These are phyloP conservation scores for Penicillium bialowiezense DNA, from an alignment of 495 filamentous ascomycete species.

Conservation along the genomic window DNA sequence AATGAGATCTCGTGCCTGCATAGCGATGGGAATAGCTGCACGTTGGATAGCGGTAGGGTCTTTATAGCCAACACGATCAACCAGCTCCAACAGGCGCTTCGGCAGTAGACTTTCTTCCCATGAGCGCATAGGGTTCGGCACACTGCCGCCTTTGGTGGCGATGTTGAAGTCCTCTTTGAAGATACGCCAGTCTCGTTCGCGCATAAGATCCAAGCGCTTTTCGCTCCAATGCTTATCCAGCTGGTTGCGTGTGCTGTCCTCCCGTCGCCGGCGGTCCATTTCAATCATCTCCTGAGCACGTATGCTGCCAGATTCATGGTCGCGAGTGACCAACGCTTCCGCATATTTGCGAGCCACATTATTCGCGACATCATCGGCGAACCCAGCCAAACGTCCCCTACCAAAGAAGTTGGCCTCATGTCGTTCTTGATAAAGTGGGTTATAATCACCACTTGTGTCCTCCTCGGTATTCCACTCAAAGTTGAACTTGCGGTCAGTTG, in stretches of 20 bases:
- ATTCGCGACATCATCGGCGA: slow-evolving; percentile 73
- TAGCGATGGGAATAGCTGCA: slow-evolving; percentile 91
- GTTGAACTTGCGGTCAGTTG: slow-evolving; percentile 96
- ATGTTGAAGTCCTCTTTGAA: slow-evolving; percentile 99
- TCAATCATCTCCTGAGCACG: slow-evolving; percentile 82
- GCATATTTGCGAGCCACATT: slow-evolving; percentile 71
- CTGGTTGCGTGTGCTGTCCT: slow-evolving; percentile 68
- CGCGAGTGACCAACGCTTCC: slow-evolving; percentile 71
- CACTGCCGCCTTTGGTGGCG: slow-evolving; percentile 80
- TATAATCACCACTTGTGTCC: slow-evolving; percentile 87
- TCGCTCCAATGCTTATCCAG: slow-evolving; percentile 96
- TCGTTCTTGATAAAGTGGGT: slow-evolving; percentile 78
- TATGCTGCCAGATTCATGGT: slow-evolving; percentile 71
- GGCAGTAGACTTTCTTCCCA: slow-evolving; percentile 88
- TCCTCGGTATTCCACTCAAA: slow-evolving; percentile 98
- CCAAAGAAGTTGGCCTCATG: slow-evolving; percentile 77
- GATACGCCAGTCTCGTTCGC: slow-evolving; percentile 97
- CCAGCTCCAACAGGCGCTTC: slow-evolving; percentile 74
- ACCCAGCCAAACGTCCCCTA: slow-evolving; percentile 77
- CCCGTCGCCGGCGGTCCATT: slow-evolving; percentile 77
- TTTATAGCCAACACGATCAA: slow-evolving; percentile 84
- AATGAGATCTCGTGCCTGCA: slow-evolving; percentile 91
- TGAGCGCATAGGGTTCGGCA: slow-evolving; percentile 94
- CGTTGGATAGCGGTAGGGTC: slow-evolving; percentile 92
- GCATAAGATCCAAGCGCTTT: slow-evolving; percentile 94